These are phyloP conservation scores for Brassica balearica DNA, from an alignment of 441 rosid genomes.

Conservation along the genomic window DNA sequence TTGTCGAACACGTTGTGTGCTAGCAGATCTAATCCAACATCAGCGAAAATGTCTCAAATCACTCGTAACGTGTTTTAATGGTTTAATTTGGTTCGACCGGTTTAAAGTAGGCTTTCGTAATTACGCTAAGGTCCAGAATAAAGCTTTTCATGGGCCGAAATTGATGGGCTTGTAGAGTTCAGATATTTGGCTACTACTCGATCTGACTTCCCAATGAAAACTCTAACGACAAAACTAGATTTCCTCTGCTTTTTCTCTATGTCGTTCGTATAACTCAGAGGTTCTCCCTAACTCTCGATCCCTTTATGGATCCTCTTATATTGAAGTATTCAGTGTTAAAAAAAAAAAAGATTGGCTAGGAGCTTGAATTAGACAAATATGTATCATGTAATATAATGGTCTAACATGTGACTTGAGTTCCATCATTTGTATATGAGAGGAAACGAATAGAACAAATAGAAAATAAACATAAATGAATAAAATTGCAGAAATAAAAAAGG, in stretches of 20 bases:
- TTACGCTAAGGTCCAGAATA: neutral
- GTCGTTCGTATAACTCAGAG: too few species aligned
- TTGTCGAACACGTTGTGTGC: slow-evolving; percentile 27
- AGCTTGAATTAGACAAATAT: neutral
- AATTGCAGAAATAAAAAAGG: too few species aligned
- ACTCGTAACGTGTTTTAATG: neutral
- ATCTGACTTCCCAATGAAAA: neutral
- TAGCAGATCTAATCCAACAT: neutral
- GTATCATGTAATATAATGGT: neutral
- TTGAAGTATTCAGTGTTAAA: too few species aligned
- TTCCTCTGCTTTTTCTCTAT: too few species aligned
- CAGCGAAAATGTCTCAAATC: neutral
- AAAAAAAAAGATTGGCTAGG: neutral
- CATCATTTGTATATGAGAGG: neutral
- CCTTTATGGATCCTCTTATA: too few species aligned
- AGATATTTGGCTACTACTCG: neutral
- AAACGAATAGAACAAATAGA: too few species aligned
- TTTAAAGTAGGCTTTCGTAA: neutral
- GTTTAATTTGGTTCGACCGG: slow-evolving; percentile 13
- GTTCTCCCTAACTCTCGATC: too few species aligned
- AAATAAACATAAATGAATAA: too few species aligned
- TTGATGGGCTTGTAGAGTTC: neutral
- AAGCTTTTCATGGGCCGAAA: neutral
- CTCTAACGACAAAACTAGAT: neutral
- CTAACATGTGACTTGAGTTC: neutral